Conservation (phyloP, 257 asterid genomes). For the Henckelia pumila region DNA sequence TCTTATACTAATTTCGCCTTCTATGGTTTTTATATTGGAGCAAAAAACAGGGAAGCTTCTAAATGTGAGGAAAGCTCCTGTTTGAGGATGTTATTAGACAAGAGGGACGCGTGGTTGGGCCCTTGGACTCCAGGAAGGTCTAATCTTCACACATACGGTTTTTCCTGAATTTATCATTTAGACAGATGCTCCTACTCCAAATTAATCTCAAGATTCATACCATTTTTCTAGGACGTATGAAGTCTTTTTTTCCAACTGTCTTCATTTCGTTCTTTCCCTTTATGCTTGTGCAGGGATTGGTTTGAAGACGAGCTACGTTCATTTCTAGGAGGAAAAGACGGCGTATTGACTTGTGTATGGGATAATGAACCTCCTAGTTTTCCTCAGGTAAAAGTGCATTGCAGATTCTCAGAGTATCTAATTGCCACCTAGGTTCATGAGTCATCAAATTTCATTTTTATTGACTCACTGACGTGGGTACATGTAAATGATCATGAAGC, state of each 20-base stretch:
- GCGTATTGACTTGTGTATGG: constrained; percentile 92
- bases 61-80: constrained; percentile 92
- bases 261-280: constrained; percentile 9
- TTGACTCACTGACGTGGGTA: constrained; percentile 27
- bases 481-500: constrained; percentile 53
- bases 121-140: constrained; percentile 99
- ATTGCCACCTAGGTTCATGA: constrained; percentile 9
- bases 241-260: constrained; percentile 16
- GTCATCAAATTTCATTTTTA: constrained; percentile 10
- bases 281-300: constrained; percentile 66
- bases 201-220: constrained; percentile 17
- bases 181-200: constrained; percentile 19
- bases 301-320: constrained; percentile 97
- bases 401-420: constrained; percentile 13
- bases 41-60: constrained; percentile 71
- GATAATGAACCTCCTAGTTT: constrained; percentile 89
- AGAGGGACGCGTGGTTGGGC: constrained; percentile 97
- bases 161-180: constrained; percentile 16
- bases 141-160: constrained; percentile 14
- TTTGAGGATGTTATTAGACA: constrained; percentile 84
- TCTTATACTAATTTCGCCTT: constrained; percentile 22
- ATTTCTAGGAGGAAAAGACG: constrained; percentile 97
- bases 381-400: constrained; percentile 73
- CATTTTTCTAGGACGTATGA: constrained; percentile 23
- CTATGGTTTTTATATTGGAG: constrained; percentile 25